phyloP scores from a whole-genome alignment of 2,329 filamentous ascomycete genomes.

The Lachnellula hyalina region DNA sequence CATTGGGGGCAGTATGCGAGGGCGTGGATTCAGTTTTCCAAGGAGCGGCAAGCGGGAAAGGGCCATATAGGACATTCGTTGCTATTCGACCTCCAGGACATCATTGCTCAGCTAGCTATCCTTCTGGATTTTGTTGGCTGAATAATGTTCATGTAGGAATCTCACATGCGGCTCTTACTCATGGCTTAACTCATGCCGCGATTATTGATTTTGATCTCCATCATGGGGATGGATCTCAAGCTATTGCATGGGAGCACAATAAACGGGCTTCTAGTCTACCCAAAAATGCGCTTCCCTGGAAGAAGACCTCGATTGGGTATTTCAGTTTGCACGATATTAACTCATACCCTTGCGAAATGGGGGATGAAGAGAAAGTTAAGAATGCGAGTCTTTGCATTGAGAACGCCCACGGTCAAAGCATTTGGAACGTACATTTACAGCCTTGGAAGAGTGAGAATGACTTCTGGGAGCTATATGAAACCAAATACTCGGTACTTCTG shows the following conservation, averaged over 20 bases:
- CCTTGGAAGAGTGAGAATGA: slow-evolving; percentile 76
- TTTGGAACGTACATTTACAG: slow-evolving; percentile 95
- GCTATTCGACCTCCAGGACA: slow-evolving; percentile 90
- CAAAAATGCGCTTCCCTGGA: slow-evolving; percentile 69
- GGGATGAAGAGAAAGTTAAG: slow-evolving; percentile 88
- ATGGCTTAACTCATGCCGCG: slow-evolving; percentile 87
- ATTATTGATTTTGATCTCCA: slow-evolving; percentile 87
- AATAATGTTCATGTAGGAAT: slow-evolving; percentile 98
- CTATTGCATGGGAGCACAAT: slow-evolving; percentile 90
- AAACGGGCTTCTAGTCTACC: slow-evolving; percentile 55
- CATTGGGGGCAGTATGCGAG: slow-evolving; percentile 87
- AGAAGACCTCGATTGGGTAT: slow-evolving; percentile 86
- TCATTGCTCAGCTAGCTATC: slow-evolving; percentile 83
- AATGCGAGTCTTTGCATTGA: slow-evolving; percentile 94
- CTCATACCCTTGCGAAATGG: slow-evolving; percentile 91
- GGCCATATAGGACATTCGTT: slow-evolving; percentile 77
- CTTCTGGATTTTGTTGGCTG: slow-evolving; percentile 96
- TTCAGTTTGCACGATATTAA: slow-evolving; percentile 98
- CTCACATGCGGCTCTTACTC: slow-evolving; percentile 75
- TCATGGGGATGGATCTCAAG: slow-evolving; percentile 92
- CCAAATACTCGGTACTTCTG: slow-evolving; percentile 69
- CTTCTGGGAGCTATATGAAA: slow-evolving; percentile 85
- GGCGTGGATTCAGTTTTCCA: slow-evolving; percentile 82
- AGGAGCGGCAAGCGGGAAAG: slow-evolving; percentile 37
- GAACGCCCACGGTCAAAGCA: slow-evolving; percentile 84